Conservation (phyloP, 2,329 filamentous ascomycete genomes). For the Berkeleyomyces rouxiae region DNA sequence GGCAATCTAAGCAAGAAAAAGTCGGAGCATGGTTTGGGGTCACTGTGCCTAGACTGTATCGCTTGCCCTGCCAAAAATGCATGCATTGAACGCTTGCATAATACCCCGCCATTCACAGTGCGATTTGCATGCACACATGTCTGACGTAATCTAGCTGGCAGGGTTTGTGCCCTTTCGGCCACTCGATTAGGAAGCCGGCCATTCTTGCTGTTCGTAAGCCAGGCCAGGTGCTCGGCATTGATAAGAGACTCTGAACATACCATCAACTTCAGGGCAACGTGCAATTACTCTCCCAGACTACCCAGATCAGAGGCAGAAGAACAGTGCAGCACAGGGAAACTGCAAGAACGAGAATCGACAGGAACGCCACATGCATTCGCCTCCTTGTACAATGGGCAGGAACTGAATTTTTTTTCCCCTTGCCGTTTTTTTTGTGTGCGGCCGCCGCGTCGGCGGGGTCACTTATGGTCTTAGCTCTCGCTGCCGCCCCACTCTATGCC, state of each 20-base stretch:
- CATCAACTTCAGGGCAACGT: neutral
- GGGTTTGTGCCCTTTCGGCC: conserved; percentile 10
- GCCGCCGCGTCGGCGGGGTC: neutral
- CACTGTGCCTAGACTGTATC: neutral
- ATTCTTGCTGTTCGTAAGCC: neutral
- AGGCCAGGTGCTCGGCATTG: neutral
- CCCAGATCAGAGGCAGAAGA: neutral
- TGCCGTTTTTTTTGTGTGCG: conserved; percentile 5
- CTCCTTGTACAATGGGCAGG: neutral
- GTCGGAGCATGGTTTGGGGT: neutral
- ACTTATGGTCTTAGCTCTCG: conserved; percentile 4
- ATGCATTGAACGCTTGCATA: conserved; percentile 5
- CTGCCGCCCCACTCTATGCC: neutral
- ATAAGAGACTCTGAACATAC: neutral
- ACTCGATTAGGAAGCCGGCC: neutral
- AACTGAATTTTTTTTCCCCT: conserved; percentile 14
- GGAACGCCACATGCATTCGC: neutral
- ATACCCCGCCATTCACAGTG: conserved; percentile 5
- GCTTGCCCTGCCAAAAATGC: conserved; percentile 5
- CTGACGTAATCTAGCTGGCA: conserved; percentile 9
- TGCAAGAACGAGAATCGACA: neutral
- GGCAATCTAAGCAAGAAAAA: neutral
- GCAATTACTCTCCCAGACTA: neutral
- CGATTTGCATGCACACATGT: neutral
- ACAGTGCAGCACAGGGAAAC: neutral